Conservation (phyloP, 352 stramenopile genomes). For the Globisporangium paddicum region DNA sequence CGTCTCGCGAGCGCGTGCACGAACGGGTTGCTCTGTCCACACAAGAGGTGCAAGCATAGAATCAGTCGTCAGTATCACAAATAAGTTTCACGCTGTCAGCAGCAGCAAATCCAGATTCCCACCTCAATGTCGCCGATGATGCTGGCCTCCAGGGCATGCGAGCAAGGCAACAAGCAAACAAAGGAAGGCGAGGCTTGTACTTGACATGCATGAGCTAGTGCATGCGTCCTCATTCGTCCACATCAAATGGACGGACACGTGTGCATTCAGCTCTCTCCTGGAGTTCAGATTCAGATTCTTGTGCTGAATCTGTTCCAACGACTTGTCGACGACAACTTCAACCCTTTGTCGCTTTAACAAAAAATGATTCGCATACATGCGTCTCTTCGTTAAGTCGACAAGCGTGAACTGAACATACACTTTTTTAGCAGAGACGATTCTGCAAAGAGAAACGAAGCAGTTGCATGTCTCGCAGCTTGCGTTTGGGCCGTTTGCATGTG, state of each 20-base stretch:
- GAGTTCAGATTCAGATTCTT: too few species aligned
- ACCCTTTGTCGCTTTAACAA: constrained; percentile 5
- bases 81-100: not conserved
- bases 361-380: too few species aligned
- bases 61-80: not conserved
- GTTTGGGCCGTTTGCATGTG: not conserved
- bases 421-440: not conserved
- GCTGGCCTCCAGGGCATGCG: too few species aligned
- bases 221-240: too few species aligned
- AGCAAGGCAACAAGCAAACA: too few species aligned
- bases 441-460: not conserved
- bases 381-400: constrained; percentile 7
- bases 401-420: not conserved
- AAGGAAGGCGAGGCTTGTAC: too few species aligned
- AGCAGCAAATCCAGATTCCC: not conserved
- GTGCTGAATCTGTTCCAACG: not conserved
- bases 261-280: too few species aligned
- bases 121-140: constrained; percentile 58
- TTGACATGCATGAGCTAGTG: too few species aligned
- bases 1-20: constrained; percentile 63
- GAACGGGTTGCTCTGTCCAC: constrained; percentile 51
- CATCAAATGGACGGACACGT: too few species aligned
- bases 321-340: constrained; percentile 2
- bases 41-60: constrained; percentile 8
- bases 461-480: constrained; percentile 1